A percentile compares a stretch with the other conserved stretches of the same genome.
These are phyloP conservation scores for Linderniella brevidens DNA, from an alignment of 257 asterid species.

Conservation along the genomic window DNA sequence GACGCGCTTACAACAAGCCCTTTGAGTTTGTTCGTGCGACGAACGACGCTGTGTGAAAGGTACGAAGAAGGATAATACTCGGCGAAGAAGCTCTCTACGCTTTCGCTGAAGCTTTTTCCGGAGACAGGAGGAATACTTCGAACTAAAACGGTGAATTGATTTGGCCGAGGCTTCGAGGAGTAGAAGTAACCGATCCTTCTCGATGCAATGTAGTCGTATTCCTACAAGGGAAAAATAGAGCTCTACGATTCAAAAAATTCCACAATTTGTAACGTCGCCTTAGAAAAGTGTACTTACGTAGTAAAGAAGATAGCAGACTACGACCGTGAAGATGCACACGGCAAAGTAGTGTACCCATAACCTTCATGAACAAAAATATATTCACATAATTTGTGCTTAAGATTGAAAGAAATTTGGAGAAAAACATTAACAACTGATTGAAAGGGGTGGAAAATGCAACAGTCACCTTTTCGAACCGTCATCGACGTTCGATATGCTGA, in stretches of 20 bases:
- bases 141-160: slow-evolving; percentile 72
- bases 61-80: slow-evolving; percentile 71
- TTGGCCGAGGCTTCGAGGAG: slow-evolving; percentile 63
- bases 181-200: slow-evolving; percentile 56
- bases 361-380: slow-evolving; percentile 39
- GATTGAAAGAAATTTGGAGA: slow-evolving; percentile 5
- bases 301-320: slow-evolving; percentile 94
- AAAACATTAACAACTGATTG: not conserved
- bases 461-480: slow-evolving; percentile 84
- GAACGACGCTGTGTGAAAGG: slow-evolving; percentile 78
- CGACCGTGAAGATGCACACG: slow-evolving; percentile 69
- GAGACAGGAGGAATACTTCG: slow-evolving; percentile 69
- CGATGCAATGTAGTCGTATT: slow-evolving; percentile 59
- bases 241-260: slow-evolving; percentile 9
- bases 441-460: not conserved
- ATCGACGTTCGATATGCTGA: slow-evolving; percentile 81
- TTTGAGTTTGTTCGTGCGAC: slow-evolving; percentile 59
- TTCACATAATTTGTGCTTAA: slow-evolving; percentile 11
- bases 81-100: slow-evolving; percentile 62
- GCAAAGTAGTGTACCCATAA: slow-evolving; percentile 96
- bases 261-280: slow-evolving; percentile 4
- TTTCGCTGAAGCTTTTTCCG: slow-evolving; percentile 52
- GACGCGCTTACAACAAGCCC: slow-evolving; percentile 57
- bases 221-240: slow-evolving; percentile 39
- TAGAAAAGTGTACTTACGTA: slow-evolving; percentile 40